phyloP scores from a whole-genome alignment of 1,284 basidiomycete genomes.

The Sporisorium sorghi region DNA sequence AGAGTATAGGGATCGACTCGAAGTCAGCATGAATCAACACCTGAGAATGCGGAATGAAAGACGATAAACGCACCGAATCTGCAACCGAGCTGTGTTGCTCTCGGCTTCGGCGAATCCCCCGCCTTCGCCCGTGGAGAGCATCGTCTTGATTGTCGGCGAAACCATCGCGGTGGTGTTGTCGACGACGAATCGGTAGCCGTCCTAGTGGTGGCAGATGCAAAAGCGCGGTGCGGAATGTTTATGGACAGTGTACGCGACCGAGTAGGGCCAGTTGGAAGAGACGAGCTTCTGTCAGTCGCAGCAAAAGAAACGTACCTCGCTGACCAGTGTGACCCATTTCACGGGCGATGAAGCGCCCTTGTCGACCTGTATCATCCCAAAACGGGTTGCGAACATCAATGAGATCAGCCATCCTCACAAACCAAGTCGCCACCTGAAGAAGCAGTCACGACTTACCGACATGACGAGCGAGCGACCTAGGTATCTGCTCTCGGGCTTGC shows the following conservation, averaged over 20 bases:
- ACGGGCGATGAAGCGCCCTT: slow-evolving; percentile 4
- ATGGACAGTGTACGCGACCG: too few species aligned
- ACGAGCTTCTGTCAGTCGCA: neutral
- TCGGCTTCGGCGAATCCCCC: slow-evolving; percentile 71
- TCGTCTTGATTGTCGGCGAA: slow-evolving; percentile 57
- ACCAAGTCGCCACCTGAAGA: too few species aligned
- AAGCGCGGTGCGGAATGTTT: neutral
- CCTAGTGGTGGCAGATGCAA: slow-evolving; percentile 24
- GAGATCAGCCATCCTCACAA: neutral
- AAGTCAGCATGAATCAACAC: neutral
- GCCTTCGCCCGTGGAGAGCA: slow-evolving; percentile 58
- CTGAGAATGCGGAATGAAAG: neutral
- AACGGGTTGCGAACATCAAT: too few species aligned
- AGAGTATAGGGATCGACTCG: slow-evolving; percentile 1
- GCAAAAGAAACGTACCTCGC: slow-evolving; percentile 47
- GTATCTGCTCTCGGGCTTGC: neutral
- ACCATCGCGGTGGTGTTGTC: slow-evolving; percentile 46
- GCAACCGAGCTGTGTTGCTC: slow-evolving; percentile 69
- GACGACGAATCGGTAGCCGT: slow-evolving; percentile 61
- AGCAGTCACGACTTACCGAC: slow-evolving; percentile 3
- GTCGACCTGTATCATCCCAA: slow-evolving; percentile 5
- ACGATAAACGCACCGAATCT: slow-evolving; percentile 68
- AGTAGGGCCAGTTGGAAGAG: too few species aligned
- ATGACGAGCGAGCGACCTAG: neutral
- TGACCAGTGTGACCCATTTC: slow-evolving; percentile 63